Percentiles rank a stretch among this genome's conserved stretches.
phyloP scores from a whole-genome alignment of 2,329 filamentous ascomycete genomes.

The Colletotrichum coccodes region DNA sequence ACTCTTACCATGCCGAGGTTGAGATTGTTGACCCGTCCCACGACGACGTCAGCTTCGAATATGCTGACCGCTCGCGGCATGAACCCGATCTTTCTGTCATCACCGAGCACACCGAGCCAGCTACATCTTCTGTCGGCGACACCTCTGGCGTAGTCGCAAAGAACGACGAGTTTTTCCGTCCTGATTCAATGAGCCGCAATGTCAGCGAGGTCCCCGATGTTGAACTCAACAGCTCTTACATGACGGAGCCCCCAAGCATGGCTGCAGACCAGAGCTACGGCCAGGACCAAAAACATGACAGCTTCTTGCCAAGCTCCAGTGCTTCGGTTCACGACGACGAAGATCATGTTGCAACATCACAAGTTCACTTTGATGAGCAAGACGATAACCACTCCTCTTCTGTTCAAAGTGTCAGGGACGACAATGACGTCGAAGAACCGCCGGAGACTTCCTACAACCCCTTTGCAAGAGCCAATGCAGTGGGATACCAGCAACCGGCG shows the following conservation, averaged over 20 bases:
- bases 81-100: slow-evolving; percentile 11
- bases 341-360: background rate
- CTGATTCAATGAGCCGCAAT: background rate
- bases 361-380: slow-evolving; percentile 8
- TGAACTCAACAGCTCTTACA: slow-evolving; percentile 2
- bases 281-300: background rate
- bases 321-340: background rate
- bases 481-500: background rate
- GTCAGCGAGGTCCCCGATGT: slow-evolving; percentile 7
- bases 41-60: background rate
- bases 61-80: background rate
- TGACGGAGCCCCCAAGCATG: slow-evolving; percentile 9
- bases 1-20: background rate
- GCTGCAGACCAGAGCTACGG: background rate
- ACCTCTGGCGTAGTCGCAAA: background rate
- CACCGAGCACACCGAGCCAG: slow-evolving; percentile 17
- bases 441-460: slow-evolving; percentile 6
- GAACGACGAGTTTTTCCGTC: background rate
- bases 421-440: background rate
- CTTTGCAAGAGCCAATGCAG: background rate
- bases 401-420: slow-evolving; percentile 17
- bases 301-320: background rate
- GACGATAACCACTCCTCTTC: slow-evolving; percentile 1
- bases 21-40: background rate
- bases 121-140: background rate